Conservation (phyloP, 2,329 filamentous ascomycete species). For the Zymoseptoria passerinii region DNA sequence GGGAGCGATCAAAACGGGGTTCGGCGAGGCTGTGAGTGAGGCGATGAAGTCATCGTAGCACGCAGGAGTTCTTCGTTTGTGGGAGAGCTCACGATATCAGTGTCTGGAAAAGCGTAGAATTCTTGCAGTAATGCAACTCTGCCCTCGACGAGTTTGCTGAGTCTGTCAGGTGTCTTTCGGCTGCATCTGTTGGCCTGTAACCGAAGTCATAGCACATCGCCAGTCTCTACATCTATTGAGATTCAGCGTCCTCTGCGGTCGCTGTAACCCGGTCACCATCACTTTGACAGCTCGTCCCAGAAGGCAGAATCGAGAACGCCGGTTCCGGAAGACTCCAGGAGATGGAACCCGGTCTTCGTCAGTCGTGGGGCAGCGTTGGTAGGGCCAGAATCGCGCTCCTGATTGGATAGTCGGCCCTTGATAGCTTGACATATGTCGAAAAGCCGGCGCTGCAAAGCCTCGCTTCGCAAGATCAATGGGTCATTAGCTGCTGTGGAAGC, state of each 20-base stretch:
- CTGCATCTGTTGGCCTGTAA: background rate
- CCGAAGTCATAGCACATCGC: background rate
- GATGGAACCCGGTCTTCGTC: slow-evolving; percentile 1
- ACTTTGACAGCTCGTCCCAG: slow-evolving; percentile 8
- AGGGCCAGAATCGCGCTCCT: slow-evolving; percentile 1
- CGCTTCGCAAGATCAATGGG: slow-evolving; percentile 14
- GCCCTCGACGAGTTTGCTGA: background rate
- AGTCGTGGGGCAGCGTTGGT: background rate
- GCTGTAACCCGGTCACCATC: background rate
- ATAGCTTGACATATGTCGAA: slow-evolving; percentile 14
- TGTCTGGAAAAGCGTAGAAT: background rate
- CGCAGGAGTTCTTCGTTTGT: background rate
- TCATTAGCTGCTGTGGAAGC: slow-evolving; percentile 15
- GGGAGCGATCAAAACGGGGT: slow-evolving; percentile 22
- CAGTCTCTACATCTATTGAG: no score
- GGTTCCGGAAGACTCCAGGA: slow-evolving; percentile 7
- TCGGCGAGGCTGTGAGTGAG: slow-evolving; percentile 21
- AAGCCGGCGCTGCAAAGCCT: slow-evolving; percentile 12
- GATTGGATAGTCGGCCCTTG: slow-evolving; percentile 12
- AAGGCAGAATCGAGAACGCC: slow-evolving; percentile 13
- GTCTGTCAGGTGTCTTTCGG: background rate
- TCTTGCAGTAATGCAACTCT: background rate
- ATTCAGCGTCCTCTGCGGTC: background rate
- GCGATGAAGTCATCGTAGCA: slow-evolving; percentile 11
- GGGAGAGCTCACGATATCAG: background rate